Base-by-base conservation (phyloP, 495 filamentous ascomycete genomes). In the Trichoderma asperelloides region DNA sequence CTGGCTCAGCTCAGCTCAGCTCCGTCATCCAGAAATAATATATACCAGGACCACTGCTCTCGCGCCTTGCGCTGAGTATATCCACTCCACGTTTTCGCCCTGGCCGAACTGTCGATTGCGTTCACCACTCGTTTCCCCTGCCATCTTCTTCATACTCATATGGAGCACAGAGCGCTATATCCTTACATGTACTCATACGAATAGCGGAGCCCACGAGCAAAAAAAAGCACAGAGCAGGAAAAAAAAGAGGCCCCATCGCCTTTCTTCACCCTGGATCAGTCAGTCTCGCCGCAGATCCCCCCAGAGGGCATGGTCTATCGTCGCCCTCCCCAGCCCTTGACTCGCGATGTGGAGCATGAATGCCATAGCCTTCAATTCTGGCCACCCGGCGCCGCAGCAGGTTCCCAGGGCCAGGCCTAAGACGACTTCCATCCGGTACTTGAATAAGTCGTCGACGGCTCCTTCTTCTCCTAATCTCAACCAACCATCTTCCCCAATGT, bases 401-500 rank as follows among this genome's bases (percentile, higher is more conserved):
- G 27, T 27, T 11, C 16, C 55, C 55, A 30, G 27, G 55, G 55
- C 55, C 55, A 12, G 55, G 27, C 55, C 25, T 51, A n/a, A 51
- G 47, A 51, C 47, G 27, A 28, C 37, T 11, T 63, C 37, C 60
- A 23, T 41, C 63, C 40, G 60, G 60, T 45, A 40, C 33, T 64
- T 64, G 63, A 40, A 64, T 13, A 64, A 21, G 63, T 64, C 63
- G 37, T 64, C 55, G 55, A 60, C 55, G 25, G 55, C 55, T 28
- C 55, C 55, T 18, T 60, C 55, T 60, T 60, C 55, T 60, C 55
- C 55, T 30, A 60, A 60, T 13, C 55, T 30, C 55, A 25, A 60
- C 55, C 8, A 33, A 16, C 12, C 55, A 60, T 30, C 55, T 13
- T 60, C 55, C 55, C 23, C 27, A 60, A 60, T 60, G 55, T 30